Evolutionary conservation across 768 basidiomycete species (phyloP).

Genomic region (Suillus sp.): DNA sequence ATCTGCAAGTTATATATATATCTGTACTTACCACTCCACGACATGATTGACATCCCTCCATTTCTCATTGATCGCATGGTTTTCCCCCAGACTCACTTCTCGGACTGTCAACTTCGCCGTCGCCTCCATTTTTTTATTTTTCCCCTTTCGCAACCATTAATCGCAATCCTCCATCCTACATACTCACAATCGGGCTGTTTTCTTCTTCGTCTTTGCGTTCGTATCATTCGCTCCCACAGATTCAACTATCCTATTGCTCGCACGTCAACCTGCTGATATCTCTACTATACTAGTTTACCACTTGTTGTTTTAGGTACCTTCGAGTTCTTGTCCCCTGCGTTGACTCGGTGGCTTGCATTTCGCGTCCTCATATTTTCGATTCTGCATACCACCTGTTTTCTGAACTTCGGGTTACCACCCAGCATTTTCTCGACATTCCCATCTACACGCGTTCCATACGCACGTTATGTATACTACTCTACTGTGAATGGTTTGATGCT

Average conservation of each 20-base stretch:
- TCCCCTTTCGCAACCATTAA: constrained; percentile 31
- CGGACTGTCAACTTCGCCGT: constrained; percentile 20
- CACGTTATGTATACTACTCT: constrained; percentile 18
- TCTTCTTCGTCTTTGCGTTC: constrained; percentile 20
- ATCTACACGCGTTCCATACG: constrained; percentile 11
- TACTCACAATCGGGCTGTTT: constrained; percentile 18
- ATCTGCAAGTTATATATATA: constrained; percentile 44
- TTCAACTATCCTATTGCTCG: constrained; percentile 31
- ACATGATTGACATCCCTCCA: constrained; percentile 36
- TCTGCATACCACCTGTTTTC: constrained; percentile 20
- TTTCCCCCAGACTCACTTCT: constrained; percentile 18
- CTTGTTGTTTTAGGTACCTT: constrained; percentile 14
- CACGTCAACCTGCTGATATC: constrained; percentile 34
- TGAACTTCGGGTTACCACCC: constrained; percentile 15
- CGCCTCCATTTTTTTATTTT: constrained; percentile 32
- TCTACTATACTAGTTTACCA: constrained; percentile 37
- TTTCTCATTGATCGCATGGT: constrained; percentile 36
- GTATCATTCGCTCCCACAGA: constrained; percentile 22
- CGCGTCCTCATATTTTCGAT: constrained; percentile 12
- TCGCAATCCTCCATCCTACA: constrained; percentile 28
- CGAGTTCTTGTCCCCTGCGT: constrained; percentile 12
- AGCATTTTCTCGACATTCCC: constrained; percentile 13
- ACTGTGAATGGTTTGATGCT: constrained; percentile 17
- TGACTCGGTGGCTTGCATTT: constrained; percentile 13
- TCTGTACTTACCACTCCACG: constrained; percentile 40